Conservation (phyloP, 805 yeast genomes). For the Ogataea henricii region DNA sequence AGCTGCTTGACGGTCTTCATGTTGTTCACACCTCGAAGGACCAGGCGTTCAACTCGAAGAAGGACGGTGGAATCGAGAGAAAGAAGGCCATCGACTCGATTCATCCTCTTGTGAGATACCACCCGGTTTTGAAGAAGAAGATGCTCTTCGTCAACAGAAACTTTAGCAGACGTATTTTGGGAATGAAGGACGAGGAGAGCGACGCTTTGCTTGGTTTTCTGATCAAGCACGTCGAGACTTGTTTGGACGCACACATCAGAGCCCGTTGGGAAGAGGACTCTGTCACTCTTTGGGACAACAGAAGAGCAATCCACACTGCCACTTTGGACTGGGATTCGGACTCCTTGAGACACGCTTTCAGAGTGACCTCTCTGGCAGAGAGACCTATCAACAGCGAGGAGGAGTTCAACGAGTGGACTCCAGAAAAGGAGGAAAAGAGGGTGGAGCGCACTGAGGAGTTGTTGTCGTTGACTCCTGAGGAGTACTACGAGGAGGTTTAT, state of each 20-base stretch:
- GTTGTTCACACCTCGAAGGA: slow-evolving; percentile 71
- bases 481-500: slow-evolving; percentile 20
- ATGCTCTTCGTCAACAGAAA: slow-evolving; percentile 57
- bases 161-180: slow-evolving; percentile 68
- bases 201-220: slow-evolving; percentile 60
- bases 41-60: slow-evolving; percentile 61
- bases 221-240: slow-evolving; percentile 50
- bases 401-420: slow-evolving; percentile 36
- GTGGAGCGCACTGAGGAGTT: slow-evolving; percentile 21
- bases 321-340: slow-evolving; percentile 71
- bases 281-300: slow-evolving; percentile 79
- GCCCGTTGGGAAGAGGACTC: slow-evolving; percentile 72
- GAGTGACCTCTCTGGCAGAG: slow-evolving; percentile 75
- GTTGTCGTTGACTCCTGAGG: slow-evolving; percentile 21
- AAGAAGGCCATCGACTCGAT: slow-evolving; percentile 61
- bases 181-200: slow-evolving; percentile 72
- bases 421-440: slow-evolving; percentile 28
- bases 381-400: slow-evolving; percentile 49
- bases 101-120: slow-evolving; percentile 72
- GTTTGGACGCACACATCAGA: slow-evolving; percentile 65
- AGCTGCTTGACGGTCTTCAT: slow-evolving; percentile 59
- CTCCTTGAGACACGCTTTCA: slow-evolving; percentile 67
- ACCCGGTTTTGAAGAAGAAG: slow-evolving; percentile 71
- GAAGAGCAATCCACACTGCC: slow-evolving; percentile 69
- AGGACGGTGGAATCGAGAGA: slow-evolving; percentile 63